These are phyloP conservation scores for Alternaria ethzedia DNA, from an alignment of 2,329 filamentous ascomycete species.

Conservation along the genomic window DNA sequence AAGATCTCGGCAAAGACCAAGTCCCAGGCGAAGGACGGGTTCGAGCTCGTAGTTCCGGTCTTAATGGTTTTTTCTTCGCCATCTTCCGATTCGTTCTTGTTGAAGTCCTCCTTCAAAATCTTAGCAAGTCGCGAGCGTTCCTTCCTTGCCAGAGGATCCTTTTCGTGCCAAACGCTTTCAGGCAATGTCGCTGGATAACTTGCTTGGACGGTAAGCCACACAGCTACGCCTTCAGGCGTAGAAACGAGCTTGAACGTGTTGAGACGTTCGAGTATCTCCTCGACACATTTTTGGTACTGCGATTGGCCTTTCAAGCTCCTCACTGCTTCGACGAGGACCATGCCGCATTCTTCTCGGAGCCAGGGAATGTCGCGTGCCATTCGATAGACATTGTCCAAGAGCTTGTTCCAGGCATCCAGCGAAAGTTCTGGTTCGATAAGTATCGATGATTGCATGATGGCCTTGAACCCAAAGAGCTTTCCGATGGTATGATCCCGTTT, in stretches of 20 bases:
- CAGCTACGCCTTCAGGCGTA: conserved; percentile 85
- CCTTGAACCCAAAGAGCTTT: conserved; percentile 84
- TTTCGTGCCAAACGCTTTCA: conserved; percentile 72
- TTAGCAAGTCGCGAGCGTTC: conserved; percentile 73
- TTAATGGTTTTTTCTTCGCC: conserved; percentile 56
- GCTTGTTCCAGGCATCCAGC: conserved; percentile 64
- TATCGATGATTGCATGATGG: conserved; percentile 79
- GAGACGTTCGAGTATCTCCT: conserved; percentile 68
- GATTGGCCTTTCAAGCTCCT: conserved; percentile 57
- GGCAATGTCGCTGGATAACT: conserved; percentile 70
- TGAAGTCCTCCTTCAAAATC: conserved; percentile 77
- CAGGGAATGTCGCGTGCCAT: conserved; percentile 84
- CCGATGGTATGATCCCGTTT: conserved; percentile 86
- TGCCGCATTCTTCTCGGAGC: conserved; percentile 87
- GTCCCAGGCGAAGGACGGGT: conserved; percentile 88
- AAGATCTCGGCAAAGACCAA: conserved; percentile 65
- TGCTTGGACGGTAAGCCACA: conserved; percentile 78
- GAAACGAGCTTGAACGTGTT: conserved; percentile 71
- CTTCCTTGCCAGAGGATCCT: conserved; percentile 73
- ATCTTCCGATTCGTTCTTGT: conserved; percentile 57
- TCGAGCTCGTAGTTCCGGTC: conserved; percentile 78
- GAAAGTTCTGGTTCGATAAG: conserved; percentile 66
- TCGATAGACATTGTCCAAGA: conserved; percentile 76
- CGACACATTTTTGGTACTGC: conserved; percentile 62
- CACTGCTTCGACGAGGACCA: conserved; percentile 77